These are phyloP conservation scores for Ormosia emarginata DNA, from an alignment of 306 rosid genomes.

Conservation along the genomic window DNA sequence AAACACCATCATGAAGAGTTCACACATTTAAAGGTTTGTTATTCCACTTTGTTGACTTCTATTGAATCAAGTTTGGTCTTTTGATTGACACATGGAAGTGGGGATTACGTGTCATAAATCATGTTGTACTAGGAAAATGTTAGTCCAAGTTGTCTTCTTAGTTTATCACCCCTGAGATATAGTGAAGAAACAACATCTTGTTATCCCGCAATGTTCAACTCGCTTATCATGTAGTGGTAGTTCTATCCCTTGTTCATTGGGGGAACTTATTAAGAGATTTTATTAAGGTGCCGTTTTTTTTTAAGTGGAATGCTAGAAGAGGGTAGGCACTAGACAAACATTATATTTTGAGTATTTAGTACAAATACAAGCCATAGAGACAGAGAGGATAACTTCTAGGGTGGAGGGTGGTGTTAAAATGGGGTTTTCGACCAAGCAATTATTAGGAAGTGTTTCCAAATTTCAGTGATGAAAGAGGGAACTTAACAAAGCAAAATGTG, in stretches of 20 bases:
- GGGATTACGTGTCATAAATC: not conserved
- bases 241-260: not conserved
- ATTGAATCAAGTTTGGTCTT: not conserved
- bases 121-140: not conserved
- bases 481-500: not conserved
- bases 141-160: not conserved
- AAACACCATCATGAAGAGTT: slow-evolving; percentile 97
- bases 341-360: not conserved
- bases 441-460: not conserved
- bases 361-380: not conserved
- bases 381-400: not conserved
- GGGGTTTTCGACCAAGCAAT: not conserved
- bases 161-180: not conserved
- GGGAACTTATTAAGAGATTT: not conserved
- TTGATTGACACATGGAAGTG: not conserved
- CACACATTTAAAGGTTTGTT: slow-evolving; percentile 78
- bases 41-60: not conserved
- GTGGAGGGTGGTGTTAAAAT: not conserved
- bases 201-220: not conserved
- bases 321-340: not conserved
- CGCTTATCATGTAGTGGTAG: not conserved
- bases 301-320: not conserved
- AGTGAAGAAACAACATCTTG: not conserved
- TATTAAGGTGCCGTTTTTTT: not conserved
- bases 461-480: not conserved